These are phyloP conservation scores for Arachis hypogaea DNA, from an alignment of 306 rosid genomes.

Conservation along the genomic window DNA sequence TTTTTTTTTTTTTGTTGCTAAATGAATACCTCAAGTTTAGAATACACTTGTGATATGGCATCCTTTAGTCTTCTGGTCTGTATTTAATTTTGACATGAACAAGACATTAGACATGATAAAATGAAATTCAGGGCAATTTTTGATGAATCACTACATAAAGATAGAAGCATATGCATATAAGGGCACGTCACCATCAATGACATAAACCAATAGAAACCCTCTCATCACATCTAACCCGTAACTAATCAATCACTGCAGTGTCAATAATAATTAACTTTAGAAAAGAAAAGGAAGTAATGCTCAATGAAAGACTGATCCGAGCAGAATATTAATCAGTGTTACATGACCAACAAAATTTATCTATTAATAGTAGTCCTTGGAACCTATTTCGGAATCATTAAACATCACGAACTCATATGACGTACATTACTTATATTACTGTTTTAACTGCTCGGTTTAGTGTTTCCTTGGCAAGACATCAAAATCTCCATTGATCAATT, in stretches of 20 bases:
- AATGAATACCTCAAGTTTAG: slow-evolving; percentile 83
- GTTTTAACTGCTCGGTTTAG: background rate
- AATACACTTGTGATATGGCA: slow-evolving; percentile 83
- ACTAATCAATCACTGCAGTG: slow-evolving; percentile 15
- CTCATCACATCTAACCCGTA: slow-evolving; percentile 10
- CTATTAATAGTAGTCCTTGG: background rate
- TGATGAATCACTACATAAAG: background rate
- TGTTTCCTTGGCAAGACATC: slow-evolving; percentile 25
- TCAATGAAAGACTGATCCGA: slow-evolving; percentile 16
- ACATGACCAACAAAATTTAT: too few relatives aligned
- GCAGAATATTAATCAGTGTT: background rate
- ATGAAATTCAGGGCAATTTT: slow-evolving; percentile 32
- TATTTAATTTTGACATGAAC: slow-evolving; percentile 40
- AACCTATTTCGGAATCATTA: slow-evolving; percentile 13
- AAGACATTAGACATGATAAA: slow-evolving; percentile 29
- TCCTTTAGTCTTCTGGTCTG: slow-evolving; percentile 91
- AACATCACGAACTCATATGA: slow-evolving; percentile 22
- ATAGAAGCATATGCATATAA: slow-evolving; percentile 11
- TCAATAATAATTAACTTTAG: slow-evolving; percentile 15
- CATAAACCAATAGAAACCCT: slow-evolving; percentile 23
- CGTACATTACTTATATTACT: slow-evolving; percentile 6
- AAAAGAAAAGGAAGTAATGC: slow-evolving; percentile 13
- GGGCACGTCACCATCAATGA: slow-evolving; percentile 25
- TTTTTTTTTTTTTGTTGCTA: background rate
- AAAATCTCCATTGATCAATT: slow-evolving; percentile 20